A percentile compares a stretch with the other conserved stretches of the same genome.
Evolutionary conservation across 164 flowering plant species (phyloP).

Genomic region (Macadamia tetraphylla): DNA sequence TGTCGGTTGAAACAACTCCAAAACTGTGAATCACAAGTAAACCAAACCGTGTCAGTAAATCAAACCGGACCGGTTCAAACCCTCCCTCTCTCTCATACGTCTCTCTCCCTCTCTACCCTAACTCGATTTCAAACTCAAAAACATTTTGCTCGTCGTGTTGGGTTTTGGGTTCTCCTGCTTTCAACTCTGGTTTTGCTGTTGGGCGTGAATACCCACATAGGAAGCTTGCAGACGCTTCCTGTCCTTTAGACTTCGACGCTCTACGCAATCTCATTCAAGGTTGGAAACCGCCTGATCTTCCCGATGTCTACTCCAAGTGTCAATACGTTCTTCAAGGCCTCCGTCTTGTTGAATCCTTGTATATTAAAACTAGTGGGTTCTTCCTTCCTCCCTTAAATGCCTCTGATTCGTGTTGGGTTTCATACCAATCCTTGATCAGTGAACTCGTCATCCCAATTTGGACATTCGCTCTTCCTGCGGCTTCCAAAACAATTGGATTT

Average conservation of each 20-base stretch:
- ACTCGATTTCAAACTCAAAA: too few species aligned
- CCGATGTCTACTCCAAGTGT: slow-evolving; percentile 22
- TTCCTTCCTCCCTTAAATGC: too few species aligned
- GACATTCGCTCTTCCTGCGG: slow-evolving; percentile 40
- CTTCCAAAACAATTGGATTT: slow-evolving; percentile 40
- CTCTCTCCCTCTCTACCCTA: too few species aligned
- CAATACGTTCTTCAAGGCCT: slow-evolving; percentile 33
- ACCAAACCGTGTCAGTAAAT: too few species aligned
- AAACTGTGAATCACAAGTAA: too few species aligned
- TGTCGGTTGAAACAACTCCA: too few species aligned
- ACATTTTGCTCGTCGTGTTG: too few species aligned
- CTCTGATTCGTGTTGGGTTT: too few species aligned
- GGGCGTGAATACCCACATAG: neutral
- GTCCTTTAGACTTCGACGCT: slow-evolving; percentile 27
- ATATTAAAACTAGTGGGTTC: slow-evolving; percentile 28
- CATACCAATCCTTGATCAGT: slow-evolving; percentile 22
- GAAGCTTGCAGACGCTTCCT: slow-evolving; percentile 9
- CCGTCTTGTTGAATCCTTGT: slow-evolving; percentile 42
- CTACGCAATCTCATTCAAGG: slow-evolving; percentile 21
- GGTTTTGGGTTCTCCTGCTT: neutral
- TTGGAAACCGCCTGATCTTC: neutral
- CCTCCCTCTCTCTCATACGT: too few species aligned
- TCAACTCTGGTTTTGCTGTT: neutral
- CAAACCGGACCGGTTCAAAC: too few species aligned
- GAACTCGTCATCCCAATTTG: slow-evolving; percentile 22